Evolutionary conservation across 1,284 basidiomycete species (phyloP).

Genomic region (Agaricales sp.): DNA sequence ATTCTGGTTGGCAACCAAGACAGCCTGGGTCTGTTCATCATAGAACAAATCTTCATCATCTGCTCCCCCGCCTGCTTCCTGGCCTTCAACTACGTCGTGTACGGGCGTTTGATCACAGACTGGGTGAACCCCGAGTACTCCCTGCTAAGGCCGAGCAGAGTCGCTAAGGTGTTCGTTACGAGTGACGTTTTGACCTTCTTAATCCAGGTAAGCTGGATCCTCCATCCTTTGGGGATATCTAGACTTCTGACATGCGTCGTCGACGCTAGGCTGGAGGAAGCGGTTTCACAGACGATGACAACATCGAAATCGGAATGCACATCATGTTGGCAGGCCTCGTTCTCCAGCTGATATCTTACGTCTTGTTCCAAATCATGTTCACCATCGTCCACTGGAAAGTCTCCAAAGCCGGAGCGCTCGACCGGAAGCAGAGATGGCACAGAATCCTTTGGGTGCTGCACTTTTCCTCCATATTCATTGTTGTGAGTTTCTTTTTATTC

Average conservation of each 20-base stretch:
- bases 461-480: conserved; percentile 16
- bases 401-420: conserved; percentile 7
- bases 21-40: conserved; percentile 8
- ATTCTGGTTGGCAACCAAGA: neutral
- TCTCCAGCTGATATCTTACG: conserved; percentile 1
- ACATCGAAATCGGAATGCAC: neutral
- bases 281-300: conserved; percentile 1
- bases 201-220: conserved; percentile 22
- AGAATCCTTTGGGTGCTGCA: conserved; percentile 13
- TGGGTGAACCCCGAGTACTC: conserved; percentile 15
- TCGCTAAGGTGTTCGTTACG: conserved; percentile 14
- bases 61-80: conserved; percentile 14
- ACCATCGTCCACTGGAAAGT: conserved; percentile 10
- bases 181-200: conserved; percentile 28
- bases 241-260: neutral
- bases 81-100: conserved; percentile 22
- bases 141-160: conserved; percentile 15
- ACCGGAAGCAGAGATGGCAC: conserved; percentile 14
- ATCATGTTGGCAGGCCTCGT: neutral
- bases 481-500: conserved; percentile 12
- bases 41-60: conserved; percentile 10
- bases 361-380: conserved; percentile 14
- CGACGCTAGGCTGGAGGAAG: conserved; percentile 9
- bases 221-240: neutral
- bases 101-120: conserved; percentile 15